Evolutionary conservation across 257 asterid species (phyloP), one percentile per base, ranked within the genome.

Genomic region (Coffea canephora): DNA sequence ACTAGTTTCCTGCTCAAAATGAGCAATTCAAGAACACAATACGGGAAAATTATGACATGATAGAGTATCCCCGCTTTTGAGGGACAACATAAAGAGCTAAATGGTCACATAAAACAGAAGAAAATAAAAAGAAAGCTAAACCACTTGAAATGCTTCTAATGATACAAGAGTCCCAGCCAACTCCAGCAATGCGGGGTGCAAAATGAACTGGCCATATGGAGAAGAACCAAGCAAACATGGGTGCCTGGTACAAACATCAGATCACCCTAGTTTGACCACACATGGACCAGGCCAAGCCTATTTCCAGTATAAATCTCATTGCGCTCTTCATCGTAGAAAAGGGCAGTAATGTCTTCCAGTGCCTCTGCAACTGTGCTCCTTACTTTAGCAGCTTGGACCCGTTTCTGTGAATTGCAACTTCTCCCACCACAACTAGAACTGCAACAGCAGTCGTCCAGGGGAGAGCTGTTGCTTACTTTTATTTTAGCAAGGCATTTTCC

Each of bases 401-500:
- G 89, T 86, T 84, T 90, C 83, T 79, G 83, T 5, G 96, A 69
- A 74, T 84, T 90, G 94, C 98, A 93, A 15, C 70, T 86, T 80
- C 83, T 87, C 48, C 97, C 92, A 49, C 93, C 89, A 83, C 96
- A 90, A 72, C 73, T 80, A 34, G 82, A 83, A 27, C 89, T 80
- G 85, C 97, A 88, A 78, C 80, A 81, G 91, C 97, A 91, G 49
- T 90, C 92, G 9, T 85, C 86, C 81, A 69, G 54, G 25, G 91
- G 91, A 69, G 83, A 59, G 80, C 90, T 78, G 61, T 89, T 89
- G 87, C 78, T 89, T 39, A 91, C 97, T 88, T 89, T 96, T 71
- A 96, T 94, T 89, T 96, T 94, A 27, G 97, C 95, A 67, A 96
- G 92, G 86, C 99, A 94, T 90, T 96, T 96, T 57, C 98, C 99